These are phyloP conservation scores for Hypoxylon intermedium DNA, from an alignment of 495 filamentous ascomycete species.

Conservation along the genomic window DNA sequence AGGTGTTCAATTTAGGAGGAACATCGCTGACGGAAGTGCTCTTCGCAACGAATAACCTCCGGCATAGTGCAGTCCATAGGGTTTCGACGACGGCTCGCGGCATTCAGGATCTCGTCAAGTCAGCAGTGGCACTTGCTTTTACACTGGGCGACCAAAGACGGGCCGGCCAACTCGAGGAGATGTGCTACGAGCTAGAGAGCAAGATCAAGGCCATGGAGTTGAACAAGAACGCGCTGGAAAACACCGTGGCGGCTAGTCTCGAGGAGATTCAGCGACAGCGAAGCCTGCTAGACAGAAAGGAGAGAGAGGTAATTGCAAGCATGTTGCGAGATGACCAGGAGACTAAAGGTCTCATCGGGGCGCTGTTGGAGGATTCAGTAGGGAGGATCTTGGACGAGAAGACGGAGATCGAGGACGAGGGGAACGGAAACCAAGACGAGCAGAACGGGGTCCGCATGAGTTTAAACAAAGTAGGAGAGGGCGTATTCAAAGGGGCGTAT, in stretches of 20 bases:
- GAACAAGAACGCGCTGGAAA: slow-evolving; percentile 51
- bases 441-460: background rate
- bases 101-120: slow-evolving; percentile 43
- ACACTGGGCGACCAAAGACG: slow-evolving; percentile 43
- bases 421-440: slow-evolving; percentile 3
- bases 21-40: slow-evolving; percentile 34
- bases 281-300: slow-evolving; percentile 44
- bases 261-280: slow-evolving; percentile 41
- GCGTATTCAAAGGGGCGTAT: background rate
- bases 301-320: slow-evolving; percentile 38
- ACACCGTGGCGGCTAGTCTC: slow-evolving; percentile 38
- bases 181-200: slow-evolving; percentile 44
- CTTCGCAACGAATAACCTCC: slow-evolving; percentile 40
- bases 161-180: slow-evolving; percentile 45
- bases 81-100: slow-evolving; percentile 41
- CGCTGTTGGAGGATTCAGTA: slow-evolving; percentile 45
- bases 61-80: slow-evolving; percentile 49
- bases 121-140: slow-evolving; percentile 39
- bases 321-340: slow-evolving; percentile 43
- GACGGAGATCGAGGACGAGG: slow-evolving; percentile 15
- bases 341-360: slow-evolving; percentile 45
- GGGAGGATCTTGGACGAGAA: slow-evolving; percentile 38
- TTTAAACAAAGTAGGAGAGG: background rate
- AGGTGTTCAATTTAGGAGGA: slow-evolving; percentile 11
- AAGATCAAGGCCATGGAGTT: slow-evolving; percentile 51